phyloP scores from a whole-genome alignment of 2,329 filamentous ascomycete species.

The Nothophaeocryptopus gaeumannii region DNA sequence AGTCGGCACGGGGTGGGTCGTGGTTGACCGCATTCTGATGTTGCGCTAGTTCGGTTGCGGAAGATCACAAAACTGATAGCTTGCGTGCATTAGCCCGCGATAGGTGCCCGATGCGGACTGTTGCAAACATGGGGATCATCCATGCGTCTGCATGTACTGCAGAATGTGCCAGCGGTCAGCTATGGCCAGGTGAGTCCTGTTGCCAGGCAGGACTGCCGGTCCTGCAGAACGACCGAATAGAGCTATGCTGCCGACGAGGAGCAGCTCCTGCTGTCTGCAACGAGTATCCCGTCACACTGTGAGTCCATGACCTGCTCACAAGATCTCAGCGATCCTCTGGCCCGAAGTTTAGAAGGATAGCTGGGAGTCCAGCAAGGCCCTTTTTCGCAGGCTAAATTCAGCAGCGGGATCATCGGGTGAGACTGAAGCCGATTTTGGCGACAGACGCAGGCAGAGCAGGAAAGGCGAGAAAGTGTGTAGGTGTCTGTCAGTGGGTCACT shows the following conservation, averaged over 20 bases:
- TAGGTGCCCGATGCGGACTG: slow-evolving; percentile 24
- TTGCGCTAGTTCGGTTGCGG: slow-evolving; percentile 19
- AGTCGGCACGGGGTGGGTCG: slow-evolving; percentile 15
- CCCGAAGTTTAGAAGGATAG: too few relatives aligned
- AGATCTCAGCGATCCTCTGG: too few relatives aligned
- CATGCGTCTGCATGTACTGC: slow-evolving; percentile 19
- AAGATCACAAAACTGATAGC: slow-evolving; percentile 21
- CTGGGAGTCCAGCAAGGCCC: neutral
- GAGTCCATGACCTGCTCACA: too few relatives aligned
- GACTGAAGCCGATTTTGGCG: slow-evolving; percentile 4
- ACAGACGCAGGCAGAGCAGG: neutral
- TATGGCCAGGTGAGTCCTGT: slow-evolving; percentile 2
- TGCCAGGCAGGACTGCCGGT: slow-evolving; percentile 11
- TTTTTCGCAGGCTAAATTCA: neutral
- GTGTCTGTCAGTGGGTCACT: slow-evolving; percentile 11
- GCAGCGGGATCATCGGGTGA: slow-evolving; percentile 4
- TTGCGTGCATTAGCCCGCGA: slow-evolving; percentile 26
- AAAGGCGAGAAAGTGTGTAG: slow-evolving; percentile 10
- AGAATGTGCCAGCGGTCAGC: slow-evolving; percentile 10
- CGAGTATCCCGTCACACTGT: too few relatives aligned
- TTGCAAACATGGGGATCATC: slow-evolving; percentile 22
- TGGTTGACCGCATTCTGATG: slow-evolving; percentile 23
- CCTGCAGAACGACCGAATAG: slow-evolving; percentile 4
- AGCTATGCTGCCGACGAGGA: too few relatives aligned
- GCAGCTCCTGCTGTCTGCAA: too few relatives aligned